Conservation (phyloP, 2,329 filamentous ascomycete species). For the Talaromyces sp. region DNA sequence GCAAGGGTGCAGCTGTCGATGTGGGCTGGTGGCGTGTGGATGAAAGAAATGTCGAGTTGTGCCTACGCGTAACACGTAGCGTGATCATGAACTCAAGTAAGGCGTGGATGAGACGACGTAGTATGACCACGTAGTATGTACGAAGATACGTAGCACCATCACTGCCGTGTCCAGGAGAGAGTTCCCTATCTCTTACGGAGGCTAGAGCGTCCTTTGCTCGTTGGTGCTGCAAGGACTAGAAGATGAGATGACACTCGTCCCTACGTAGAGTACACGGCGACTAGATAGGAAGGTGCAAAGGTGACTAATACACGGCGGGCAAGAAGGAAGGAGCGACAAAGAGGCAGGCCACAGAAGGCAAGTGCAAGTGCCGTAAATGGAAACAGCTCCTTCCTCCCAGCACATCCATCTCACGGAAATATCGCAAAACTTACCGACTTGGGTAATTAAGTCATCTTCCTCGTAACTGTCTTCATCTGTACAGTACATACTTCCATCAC, state of each 20-base stretch:
- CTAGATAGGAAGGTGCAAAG: neutral
- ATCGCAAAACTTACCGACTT: neutral
- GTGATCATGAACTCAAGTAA: neutral
- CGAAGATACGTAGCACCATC: too few species aligned
- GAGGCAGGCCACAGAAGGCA: neutral
- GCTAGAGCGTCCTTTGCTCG: neutral
- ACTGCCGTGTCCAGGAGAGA: neutral
- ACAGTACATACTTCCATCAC: neutral
- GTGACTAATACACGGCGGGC: neutral
- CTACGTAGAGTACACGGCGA: neutral
- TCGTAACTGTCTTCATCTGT: neutral
- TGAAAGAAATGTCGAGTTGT: conserved; percentile 4
- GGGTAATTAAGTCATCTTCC: neutral
- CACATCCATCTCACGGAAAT: neutral
- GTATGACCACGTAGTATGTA: neutral
- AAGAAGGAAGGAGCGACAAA: neutral
- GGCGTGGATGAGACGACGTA: neutral
- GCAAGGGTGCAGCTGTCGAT: neutral
- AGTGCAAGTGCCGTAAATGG: too few species aligned
- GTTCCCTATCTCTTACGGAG: neutral
- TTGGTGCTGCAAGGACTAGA: neutral
- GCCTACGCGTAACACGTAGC: neutral
- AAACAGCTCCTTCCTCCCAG: neutral
- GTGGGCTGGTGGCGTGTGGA: neutral
- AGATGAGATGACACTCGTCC: neutral